These are phyloP conservation scores for Trichomonas vaginalis DNA, from an alignment of 208 protist species.

Conservation along the genomic window DNA sequence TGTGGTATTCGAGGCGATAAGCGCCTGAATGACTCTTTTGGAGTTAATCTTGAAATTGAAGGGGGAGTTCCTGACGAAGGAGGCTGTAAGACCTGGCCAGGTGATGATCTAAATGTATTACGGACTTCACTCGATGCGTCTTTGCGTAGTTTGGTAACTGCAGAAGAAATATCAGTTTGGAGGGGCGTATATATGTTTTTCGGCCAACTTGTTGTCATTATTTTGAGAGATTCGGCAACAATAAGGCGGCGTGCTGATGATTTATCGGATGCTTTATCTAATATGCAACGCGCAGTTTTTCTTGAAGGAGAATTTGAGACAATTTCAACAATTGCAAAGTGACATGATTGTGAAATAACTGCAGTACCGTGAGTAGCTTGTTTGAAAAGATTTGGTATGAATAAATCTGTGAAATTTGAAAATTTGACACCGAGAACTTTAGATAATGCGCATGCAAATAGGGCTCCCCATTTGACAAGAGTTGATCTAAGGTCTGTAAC, in stretches of 20 bases:
- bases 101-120: not conserved
- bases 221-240: not conserved
- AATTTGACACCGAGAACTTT: not conserved
- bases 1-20: not conserved
- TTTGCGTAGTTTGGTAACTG: not conserved
- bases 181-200: not conserved
- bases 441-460: not conserved
- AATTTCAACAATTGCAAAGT: not conserved
- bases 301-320: not conserved
- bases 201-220: not conserved
- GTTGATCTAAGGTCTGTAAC: not conserved
- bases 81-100: not conserved
- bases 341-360: not conserved
- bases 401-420: not conserved
- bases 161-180: not conserved
- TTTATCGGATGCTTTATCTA: not conserved
- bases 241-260: not conserved
- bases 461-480: not conserved
- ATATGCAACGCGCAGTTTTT: not conserved
- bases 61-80: not conserved
- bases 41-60: not conserved
- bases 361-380: not conserved
- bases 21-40: not conserved
- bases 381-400: not conserved
- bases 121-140: not conserved